Conservation (phyloP, 73 alveolate species). For the Diophrys appendiculata region DNA sequence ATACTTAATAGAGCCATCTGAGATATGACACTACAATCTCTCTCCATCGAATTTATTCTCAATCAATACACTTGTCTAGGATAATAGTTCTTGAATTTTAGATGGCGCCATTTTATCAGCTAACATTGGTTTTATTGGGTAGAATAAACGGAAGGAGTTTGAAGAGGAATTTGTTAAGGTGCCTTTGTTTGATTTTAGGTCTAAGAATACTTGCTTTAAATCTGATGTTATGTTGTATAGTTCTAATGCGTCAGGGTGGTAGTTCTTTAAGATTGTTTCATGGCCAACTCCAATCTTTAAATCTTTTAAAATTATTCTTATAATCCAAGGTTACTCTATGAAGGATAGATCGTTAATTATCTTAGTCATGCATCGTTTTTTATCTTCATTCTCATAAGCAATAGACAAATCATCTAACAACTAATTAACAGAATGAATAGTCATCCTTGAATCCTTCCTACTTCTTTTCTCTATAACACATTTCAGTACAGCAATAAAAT, state of each 20-base stretch:
- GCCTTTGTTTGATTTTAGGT: constrained; percentile 43
- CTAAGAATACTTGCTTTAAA: constrained; percentile 84
- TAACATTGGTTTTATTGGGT: constrained; percentile 96
- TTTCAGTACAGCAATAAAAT: constrained; percentile 83
- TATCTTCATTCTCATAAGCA: constrained; percentile 76
- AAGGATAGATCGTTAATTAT: constrained; percentile 76
- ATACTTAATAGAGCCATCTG: constrained; percentile 78
- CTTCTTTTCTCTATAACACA: constrained; percentile 73
- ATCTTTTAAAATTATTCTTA: constrained; percentile 88
- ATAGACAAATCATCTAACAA: constrained; percentile 75
- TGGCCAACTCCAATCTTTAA: constrained; percentile 86
- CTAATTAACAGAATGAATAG: constrained; percentile 77
- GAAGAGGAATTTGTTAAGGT: too few relatives aligned
- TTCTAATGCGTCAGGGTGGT: constrained; percentile 91
- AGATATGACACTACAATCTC: constrained; percentile 91
- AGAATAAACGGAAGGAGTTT: constrained; percentile 79
- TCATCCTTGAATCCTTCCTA: constrained; percentile 60
- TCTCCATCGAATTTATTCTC: constrained; percentile 98
- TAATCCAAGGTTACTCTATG: constrained; percentile 91
- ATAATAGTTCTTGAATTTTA: constrained; percentile 59
- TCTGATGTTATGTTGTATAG: constrained; percentile 87
- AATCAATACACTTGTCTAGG: constrained; percentile 61
- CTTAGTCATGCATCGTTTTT: constrained; percentile 68
- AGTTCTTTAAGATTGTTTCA: constrained; percentile 83
- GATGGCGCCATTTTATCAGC: constrained; percentile 78